Percentiles rank a stretch among this genome's conserved stretches.
phyloP scores from a whole-genome alignment of 2,329 filamentous ascomycete species.

The Aspergillus fijiensis region DNA sequence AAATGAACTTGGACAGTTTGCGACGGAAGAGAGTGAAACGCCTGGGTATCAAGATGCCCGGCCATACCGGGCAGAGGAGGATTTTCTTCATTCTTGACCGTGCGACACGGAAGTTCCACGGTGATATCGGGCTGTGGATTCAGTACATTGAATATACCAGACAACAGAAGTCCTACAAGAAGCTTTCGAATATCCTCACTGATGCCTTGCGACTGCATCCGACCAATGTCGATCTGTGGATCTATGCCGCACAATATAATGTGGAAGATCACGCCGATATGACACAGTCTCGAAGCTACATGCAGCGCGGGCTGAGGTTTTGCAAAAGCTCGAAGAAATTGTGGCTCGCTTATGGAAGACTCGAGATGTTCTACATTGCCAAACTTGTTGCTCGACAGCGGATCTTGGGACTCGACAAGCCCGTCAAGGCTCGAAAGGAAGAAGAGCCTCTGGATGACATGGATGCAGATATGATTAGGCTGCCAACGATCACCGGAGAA shows the following conservation, averaged over 20 bases:
- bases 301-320: conserved; percentile 88
- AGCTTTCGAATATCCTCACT: conserved; percentile 60
- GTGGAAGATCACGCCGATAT: conserved; percentile 83
- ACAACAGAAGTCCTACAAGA: conserved; percentile 63
- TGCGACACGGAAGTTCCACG: conserved; percentile 78
- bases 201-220: conserved; percentile 81
- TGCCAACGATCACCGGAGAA: conserved; percentile 61
- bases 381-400: conserved; percentile 74
- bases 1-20: conserved; percentile 68
- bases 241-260: conserved; percentile 74
- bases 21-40: conserved; percentile 80
- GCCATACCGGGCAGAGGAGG: conserved; percentile 72
- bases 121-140: conserved; percentile 79
- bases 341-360: conserved; percentile 86
- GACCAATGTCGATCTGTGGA: conserved; percentile 78
- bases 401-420: conserved; percentile 61
- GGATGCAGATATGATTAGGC: conserved; percentile 57
- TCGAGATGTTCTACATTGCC: conserved; percentile 89
- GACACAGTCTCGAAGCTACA: conserved; percentile 75
- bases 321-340: conserved; percentile 71
- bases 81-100: conserved; percentile 89
- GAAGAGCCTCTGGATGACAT: conserved; percentile 44
- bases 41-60: conserved; percentile 70
- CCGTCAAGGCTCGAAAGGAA: conserved; percentile 39
- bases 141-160: conserved; percentile 83